A percentile compares a stretch with the other conserved stretches of the same genome.
Evolutionary conservation across 2,329 filamentous ascomycete genomes (phyloP).

Genomic region (Aspergillus brunneoviolaceus): DNA sequence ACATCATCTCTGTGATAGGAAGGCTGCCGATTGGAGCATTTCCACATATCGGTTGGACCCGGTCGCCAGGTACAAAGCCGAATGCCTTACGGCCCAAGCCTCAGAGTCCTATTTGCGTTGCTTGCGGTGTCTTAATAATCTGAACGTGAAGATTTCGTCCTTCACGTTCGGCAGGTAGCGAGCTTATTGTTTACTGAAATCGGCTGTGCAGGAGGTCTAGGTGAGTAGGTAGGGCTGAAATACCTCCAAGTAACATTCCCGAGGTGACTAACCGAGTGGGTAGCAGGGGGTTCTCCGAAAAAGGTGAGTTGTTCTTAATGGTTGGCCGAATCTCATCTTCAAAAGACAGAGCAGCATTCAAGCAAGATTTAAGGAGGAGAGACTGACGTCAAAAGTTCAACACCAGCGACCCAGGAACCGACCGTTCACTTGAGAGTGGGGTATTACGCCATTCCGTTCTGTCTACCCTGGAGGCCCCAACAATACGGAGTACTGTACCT

Average conservation of each 20-base stretch:
- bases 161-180: no score
- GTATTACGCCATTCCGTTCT: constrained; percentile 1
- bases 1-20: no score
- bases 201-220: neutral
- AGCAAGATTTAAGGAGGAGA: neutral
- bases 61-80: no score
- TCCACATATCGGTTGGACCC: no score
- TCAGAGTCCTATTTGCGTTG: no score
- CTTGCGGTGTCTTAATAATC: no score
- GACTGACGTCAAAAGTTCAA: neutral
- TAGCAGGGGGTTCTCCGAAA: neutral
- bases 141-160: no score
- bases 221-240: neutral
- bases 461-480: neutral
- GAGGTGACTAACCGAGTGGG: neutral
- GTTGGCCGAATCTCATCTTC: neutral
- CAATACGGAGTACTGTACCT: neutral
- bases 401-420: neutral
- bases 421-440: neutral
- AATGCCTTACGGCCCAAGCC: no score
- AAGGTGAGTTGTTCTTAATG: no score
- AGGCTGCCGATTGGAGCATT: no score
- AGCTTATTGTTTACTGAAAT: neutral
- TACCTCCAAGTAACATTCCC: neutral
- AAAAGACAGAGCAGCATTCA: neutral